Base-by-base conservation (phyloP, 2,329 filamentous ascomycete species). In the Cladobotryum mycophilum region DNA sequence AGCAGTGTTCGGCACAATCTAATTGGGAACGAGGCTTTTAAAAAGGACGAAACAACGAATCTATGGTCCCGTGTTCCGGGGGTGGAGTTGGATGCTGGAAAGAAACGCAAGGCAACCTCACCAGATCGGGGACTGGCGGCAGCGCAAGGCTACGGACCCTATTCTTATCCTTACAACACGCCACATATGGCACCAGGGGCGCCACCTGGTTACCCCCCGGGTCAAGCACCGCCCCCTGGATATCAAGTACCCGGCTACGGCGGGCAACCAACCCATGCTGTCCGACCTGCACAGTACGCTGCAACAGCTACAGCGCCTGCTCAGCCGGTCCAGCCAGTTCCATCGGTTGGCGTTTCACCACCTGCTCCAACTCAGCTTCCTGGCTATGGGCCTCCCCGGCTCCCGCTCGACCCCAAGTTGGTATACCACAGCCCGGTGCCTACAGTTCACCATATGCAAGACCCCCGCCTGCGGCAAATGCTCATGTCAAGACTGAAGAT, bases 1-100 rank as follows among this genome's bases (percentile, higher is more conserved):
- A 82, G 79, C 56, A 82, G 79, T 58, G 80, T 83, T n/a, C 76
- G 80, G 1, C 80, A 83, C 58, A 83, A 82, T 51, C 71, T 83
- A 25, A 81, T 82, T 56, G 79, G 79, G 2, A 82, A 82, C 60
- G 76, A 79, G 56, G 80, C 79, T 6, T 83, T 83, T 61, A 72
- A 70, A 55, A 83, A 82, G 62, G 75, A 79, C 53, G 77, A 81
- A 36, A 71, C 73, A 25, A 79, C 75, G 1, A 74, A 77, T 41
- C 66, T 79, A 17, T 83, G 80, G 80, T 75, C 71, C 52, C 77
- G 80, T 35, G 76, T 81, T 18, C 76, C 75, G 2, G 79, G 78
- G 2, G 73, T 82, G 22, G 77, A 81, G 55, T 69, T 83, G 17
- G 80, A 83, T 51, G 78, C 78, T 11, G 79, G 79, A 41, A 82